These are phyloP conservation scores for Globisporangium middletonii DNA, from an alignment of 352 stramenopile genomes.

Conservation along the genomic window DNA sequence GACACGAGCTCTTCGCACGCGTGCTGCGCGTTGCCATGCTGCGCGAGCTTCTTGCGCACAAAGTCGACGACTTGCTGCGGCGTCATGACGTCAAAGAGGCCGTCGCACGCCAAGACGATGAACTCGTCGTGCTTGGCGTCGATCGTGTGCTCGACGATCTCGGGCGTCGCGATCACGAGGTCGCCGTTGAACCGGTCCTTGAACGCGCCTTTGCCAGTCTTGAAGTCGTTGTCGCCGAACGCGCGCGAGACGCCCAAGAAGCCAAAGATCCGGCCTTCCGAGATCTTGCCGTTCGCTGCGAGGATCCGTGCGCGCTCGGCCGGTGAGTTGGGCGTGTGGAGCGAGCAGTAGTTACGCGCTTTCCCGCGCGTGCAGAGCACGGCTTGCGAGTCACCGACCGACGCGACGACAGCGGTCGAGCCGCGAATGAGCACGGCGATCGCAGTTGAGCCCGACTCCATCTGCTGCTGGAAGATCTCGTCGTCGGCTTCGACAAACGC, in stretches of 20 bases:
- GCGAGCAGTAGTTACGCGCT: conserved; percentile 50
- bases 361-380: conserved; percentile 55
- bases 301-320: conserved; percentile 79
- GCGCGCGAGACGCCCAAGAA: conserved; percentile 74
- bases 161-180: conserved; percentile 64
- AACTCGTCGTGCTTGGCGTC: conserved; percentile 63
- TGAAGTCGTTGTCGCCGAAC: conserved; percentile 86
- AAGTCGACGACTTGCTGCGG: conserved; percentile 82
- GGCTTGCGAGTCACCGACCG: conserved; percentile 76
- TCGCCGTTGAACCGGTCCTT: conserved; percentile 80
- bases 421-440: conserved; percentile 57
- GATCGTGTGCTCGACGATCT: conserved; percentile 54
- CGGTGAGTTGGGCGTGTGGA: conserved; percentile 61
- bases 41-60: conserved; percentile 57
- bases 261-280: conserved; percentile 83
- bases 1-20: conserved; percentile 78
- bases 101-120: conserved; percentile 76
- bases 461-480: conserved; percentile 59
- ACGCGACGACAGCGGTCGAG: conserved; percentile 46
- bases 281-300: conserved; percentile 71
- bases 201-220: conserved; percentile 74
- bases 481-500: conserved; percentile 64
- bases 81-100: conserved; percentile 82
- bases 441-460: conserved; percentile 71
- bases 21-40: conserved; percentile 72